Conservation (phyloP, 257 asterid species). For the Coffea eugenioides region DNA sequence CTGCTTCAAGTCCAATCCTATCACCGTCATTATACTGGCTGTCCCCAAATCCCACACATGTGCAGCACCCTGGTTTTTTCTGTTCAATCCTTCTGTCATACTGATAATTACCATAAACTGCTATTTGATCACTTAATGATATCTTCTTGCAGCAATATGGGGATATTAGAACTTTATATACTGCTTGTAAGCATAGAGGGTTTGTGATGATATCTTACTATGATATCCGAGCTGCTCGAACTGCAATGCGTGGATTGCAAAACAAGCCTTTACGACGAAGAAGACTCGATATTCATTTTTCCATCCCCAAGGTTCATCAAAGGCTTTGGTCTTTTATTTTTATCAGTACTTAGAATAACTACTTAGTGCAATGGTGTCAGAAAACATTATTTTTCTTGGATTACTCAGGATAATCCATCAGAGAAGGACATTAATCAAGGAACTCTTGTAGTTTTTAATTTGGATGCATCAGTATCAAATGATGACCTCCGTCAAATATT, state of each 20-base stretch:
- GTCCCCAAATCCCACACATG: neutral
- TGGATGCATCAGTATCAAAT: conserved; percentile 89
- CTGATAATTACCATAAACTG: neutral
- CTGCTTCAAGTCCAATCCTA: neutral
- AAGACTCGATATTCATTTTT: conserved; percentile 93
- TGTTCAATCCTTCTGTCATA: neutral
- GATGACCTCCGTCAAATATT: conserved; percentile 94
- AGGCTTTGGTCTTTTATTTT: neutral
- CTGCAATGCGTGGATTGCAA: conserved; percentile 82
- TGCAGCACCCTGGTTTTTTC: neutral
- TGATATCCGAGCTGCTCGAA: conserved; percentile 97
- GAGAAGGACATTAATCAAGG: conserved; percentile 97
- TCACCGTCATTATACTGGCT: neutral
- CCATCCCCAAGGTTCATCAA: conserved; percentile 81
- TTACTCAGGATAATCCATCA: conserved; percentile 85
- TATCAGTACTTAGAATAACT: neutral
- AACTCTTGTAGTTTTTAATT: conserved; percentile 89
- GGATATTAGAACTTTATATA: conserved; percentile 89
- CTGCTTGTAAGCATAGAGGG: conserved; percentile 97
- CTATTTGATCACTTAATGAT: neutral
- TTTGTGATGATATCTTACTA: conserved; percentile 99
- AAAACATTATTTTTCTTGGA: neutral
- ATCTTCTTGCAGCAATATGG: conserved; percentile 77
- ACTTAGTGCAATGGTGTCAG: neutral
- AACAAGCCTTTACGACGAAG: conserved; percentile 89